Conservation (phyloP, 495 filamentous ascomycete genomes). For the Hyaloscypha variabilis region DNA sequence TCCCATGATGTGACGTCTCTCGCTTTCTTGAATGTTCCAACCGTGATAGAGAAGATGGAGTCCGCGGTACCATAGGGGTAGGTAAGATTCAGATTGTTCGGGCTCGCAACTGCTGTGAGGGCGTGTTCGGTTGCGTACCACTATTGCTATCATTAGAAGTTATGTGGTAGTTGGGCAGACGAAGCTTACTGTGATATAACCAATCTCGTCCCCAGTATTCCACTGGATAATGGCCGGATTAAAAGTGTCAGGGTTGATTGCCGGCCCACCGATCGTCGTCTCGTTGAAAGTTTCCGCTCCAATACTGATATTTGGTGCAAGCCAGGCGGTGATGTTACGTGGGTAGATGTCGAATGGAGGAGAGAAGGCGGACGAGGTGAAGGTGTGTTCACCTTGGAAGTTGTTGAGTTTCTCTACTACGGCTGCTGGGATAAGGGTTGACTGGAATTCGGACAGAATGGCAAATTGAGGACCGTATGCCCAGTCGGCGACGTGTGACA, state of each 20-base stretch:
- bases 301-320: constrained; percentile 42
- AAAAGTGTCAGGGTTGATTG: constrained; percentile 38
- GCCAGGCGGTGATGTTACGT: constrained; percentile 43
- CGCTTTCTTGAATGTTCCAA: constrained; percentile 26
- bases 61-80: constrained; percentile 36
- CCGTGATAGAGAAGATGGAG: constrained; percentile 26
- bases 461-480: constrained; percentile 42
- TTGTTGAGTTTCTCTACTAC: constrained; percentile 30
- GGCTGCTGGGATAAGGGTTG: constrained; percentile 30
- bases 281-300: constrained; percentile 43
- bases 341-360: constrained; percentile 44
- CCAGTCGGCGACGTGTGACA: constrained; percentile 45
- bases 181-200: constrained; percentile 22
- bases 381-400: constrained; percentile 42
- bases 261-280: constrained; percentile 40
- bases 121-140: constrained; percentile 36
- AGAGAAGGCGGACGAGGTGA: constrained; percentile 38
- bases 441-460: constrained; percentile 34
- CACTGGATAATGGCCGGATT: constrained; percentile 45
- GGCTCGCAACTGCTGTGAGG: constrained; percentile 37
- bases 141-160: too few relatives aligned
- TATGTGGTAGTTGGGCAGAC: too few relatives aligned
- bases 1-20: constrained; percentile 34
- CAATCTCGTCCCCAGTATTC: constrained; percentile 33
- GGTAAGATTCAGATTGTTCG: constrained; percentile 38